These are phyloP conservation scores for Lagenidium giganteum DNA, from an alignment of 352 stramenopile genomes.

Conservation along the genomic window DNA sequence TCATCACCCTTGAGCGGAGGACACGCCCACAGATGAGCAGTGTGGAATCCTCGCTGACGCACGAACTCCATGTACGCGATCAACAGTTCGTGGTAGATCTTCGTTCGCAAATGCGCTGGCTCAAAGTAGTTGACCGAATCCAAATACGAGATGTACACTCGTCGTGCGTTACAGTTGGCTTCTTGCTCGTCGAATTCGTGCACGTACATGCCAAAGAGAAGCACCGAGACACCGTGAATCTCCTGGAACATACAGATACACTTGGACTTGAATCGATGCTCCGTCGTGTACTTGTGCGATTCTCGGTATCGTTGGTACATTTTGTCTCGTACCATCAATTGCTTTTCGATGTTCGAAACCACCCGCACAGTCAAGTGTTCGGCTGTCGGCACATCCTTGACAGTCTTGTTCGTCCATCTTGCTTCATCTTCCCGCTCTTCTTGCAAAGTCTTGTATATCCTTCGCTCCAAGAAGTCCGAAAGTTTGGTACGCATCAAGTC, in stretches of 20 bases:
- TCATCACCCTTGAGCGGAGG: constrained; percentile 98
- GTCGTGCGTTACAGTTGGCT: constrained; percentile 91
- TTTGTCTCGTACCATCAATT: constrained; percentile 92
- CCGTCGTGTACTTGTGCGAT: constrained; percentile 82
- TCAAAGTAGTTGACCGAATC: constrained; percentile 99
- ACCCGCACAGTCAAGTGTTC: constrained; percentile 92
- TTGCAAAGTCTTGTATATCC: constrained; percentile 87
- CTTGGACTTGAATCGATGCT: constrained; percentile 95
- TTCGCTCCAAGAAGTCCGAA: constrained; percentile 92
- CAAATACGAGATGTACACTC: constrained; percentile 99
- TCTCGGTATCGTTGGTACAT: constrained; percentile 95
- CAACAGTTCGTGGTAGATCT: constrained; percentile 99
- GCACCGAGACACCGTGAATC: constrained; percentile 98
- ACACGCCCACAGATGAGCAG: constrained; percentile 99
- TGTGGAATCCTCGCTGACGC: constrained; percentile 95
- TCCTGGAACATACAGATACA: constrained; percentile 99
- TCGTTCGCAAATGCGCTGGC: constrained; percentile 94
- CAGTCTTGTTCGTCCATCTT: constrained; percentile 69
- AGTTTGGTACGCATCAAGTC: constrained; percentile 94
- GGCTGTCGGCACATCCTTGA: constrained; percentile 89
- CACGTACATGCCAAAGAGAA: constrained; percentile 99
- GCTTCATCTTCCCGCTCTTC: constrained; percentile 84
- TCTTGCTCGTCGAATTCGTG: constrained; percentile 99
- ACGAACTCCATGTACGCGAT: constrained; percentile 98
- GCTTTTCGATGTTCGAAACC: constrained; percentile 95